These are phyloP conservation scores for Phytophthora megakarya DNA, from an alignment of 352 stramenopile genomes.

Conservation along the genomic window DNA sequence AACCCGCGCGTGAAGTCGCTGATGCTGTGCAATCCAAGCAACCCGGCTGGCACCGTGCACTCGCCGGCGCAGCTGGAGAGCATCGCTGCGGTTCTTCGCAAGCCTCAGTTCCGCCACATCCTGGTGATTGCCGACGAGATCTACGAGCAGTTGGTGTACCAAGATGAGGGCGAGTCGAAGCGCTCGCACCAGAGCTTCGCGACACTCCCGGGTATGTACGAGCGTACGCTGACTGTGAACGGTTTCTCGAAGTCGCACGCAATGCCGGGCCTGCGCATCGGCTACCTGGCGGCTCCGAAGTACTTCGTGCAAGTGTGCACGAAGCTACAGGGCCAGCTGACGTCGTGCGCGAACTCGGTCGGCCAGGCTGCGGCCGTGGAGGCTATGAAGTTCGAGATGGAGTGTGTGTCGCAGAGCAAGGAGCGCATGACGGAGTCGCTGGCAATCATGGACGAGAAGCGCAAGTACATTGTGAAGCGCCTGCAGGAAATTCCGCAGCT, in stretches of 20 bases:
- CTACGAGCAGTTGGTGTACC: conserved; percentile 95
- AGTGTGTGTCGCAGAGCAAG: conserved; percentile 50
- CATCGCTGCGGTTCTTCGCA: conserved; percentile 60
- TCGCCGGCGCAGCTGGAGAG: conserved; percentile 49
- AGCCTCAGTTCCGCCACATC: conserved; percentile 74
- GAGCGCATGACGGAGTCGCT: conserved; percentile 56
- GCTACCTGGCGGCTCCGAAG: conserved; percentile 85
- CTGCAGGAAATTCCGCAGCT: conserved; percentile 87
- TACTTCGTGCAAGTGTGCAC: conserved; percentile 84
- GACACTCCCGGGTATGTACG: conserved; percentile 84
- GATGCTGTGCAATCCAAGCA: conserved; percentile 90
- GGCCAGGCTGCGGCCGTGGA: conserved; percentile 91
- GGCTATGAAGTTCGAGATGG: conserved; percentile 85
- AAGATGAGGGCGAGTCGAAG: conserved; percentile 59
- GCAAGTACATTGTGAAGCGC: conserved; percentile 88
- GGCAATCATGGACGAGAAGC: conserved; percentile 76
- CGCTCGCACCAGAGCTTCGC: conserved; percentile 72
- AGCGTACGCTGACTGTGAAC: conserved; percentile 94
- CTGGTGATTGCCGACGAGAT: conserved; percentile 95
- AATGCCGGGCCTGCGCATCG: conserved; percentile 96
- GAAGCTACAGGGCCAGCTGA: conserved; percentile 95
- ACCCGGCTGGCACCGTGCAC: conserved; percentile 91
- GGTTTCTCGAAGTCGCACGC: conserved; percentile 97
- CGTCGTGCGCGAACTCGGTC: conserved; percentile 93
- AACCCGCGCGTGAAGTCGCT: conserved; percentile 85